Base-by-base conservation (phyloP, 352 stramenopile genomes). In the Globisporangium splendens region DNA sequence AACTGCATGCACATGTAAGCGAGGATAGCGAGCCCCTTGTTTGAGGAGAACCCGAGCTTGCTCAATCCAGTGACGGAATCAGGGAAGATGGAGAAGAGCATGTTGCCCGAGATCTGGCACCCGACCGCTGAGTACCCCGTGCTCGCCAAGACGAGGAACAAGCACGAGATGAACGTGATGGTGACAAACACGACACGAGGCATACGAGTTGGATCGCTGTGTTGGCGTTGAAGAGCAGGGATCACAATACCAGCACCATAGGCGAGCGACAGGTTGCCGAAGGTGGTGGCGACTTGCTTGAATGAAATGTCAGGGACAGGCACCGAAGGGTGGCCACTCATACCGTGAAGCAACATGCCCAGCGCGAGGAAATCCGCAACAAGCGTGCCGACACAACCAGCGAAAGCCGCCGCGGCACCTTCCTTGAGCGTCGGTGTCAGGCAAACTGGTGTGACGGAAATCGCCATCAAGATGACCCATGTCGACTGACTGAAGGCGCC, bases 241-340 rank as follows among this genome's bases (percentile, higher is more conserved):
- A 89, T 87, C 44, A 88, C 73, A 46, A 89, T 75, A 50, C 70
- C 77, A 31, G 77, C 79, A 18, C 70, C 77, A 61, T 88, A 89
- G 17, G 77, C 75, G 53, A 89, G 73, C 39, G 68, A 79, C 17
- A 89, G 62, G 64, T 86, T 89, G 47, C 79, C 79, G 51, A 88
- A 88, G 2, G 73, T 71, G 22, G 61, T 77, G 3, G 70, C 71
- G 1, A 88, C 69, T 54, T 86, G 73, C 14, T 73, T 66, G 46
- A 88, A 79, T 49, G 66, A 68, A 28, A 88, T 63, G 0, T 78
- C 61, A 3, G 79, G 77, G 47, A 50, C 56, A 3, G 73, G 73
- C 0, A 85, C 65, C 7, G 63, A 72, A 8, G 76, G 73, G 56
- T 85, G 76, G 52, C 74, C 76, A 13, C 70, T 50, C 78, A 86